Evolutionary conservation across 2,329 filamentous ascomycete species (phyloP).

Genomic region (Pseudogymnoascus sp.): DNA sequence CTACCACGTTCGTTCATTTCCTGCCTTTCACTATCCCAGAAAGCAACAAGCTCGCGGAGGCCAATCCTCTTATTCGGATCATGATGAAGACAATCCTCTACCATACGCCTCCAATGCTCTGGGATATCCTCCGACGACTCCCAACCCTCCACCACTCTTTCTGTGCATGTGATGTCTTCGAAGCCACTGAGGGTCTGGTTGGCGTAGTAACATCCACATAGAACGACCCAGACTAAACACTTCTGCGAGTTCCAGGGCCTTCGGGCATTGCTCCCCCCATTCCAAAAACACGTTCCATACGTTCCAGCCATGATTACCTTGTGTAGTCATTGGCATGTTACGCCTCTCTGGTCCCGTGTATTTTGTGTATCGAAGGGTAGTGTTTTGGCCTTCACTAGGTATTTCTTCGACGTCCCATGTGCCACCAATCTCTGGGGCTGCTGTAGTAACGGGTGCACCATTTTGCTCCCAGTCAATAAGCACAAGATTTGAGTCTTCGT

Average conservation of each 20-base stretch:
- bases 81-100: neutral
- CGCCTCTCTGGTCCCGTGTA: neutral
- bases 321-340: neutral
- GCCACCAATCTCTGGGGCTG: neutral
- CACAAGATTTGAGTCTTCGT: conserved; percentile 14
- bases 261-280: neutral
- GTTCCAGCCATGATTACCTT: neutral
- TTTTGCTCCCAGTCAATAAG: conserved; percentile 25
- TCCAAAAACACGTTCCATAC: neutral
- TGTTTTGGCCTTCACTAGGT: neutral
- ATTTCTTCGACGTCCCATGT: neutral
- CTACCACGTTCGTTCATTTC: neutral
- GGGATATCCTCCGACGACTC: neutral
- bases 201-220: neutral
- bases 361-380: neutral
- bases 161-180: neutral
- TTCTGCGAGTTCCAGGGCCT: neutral
- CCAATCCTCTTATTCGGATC: neutral
- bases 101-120: neutral
- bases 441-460: conserved; percentile 19
- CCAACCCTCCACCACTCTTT: neutral
- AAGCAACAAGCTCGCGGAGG: neutral
- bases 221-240: neutral
- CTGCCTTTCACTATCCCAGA: neutral
- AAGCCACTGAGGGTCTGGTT: neutral